phyloP scores from a whole-genome alignment of 108 stramenopile genomes.

The Nitzschia sp. region DNA sequence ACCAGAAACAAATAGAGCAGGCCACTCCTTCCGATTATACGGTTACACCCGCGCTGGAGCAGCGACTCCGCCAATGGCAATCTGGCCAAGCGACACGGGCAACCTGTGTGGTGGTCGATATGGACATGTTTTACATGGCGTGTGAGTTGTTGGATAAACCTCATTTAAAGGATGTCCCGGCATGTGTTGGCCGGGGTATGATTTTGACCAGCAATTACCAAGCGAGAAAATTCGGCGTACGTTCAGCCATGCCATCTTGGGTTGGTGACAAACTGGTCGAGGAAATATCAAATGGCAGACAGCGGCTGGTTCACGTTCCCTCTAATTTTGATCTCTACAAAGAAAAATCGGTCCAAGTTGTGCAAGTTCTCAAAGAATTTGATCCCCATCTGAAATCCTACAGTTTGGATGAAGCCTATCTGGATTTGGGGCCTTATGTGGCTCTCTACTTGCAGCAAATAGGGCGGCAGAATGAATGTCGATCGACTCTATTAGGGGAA shows the following conservation, averaged over 20 bases:
- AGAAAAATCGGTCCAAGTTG: constrained; percentile 70
- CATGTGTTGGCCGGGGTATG: constrained; percentile 91
- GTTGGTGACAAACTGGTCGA: constrained; percentile 86
- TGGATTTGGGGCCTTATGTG: constrained; percentile 86
- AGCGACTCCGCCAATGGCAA: constrained; percentile 3
- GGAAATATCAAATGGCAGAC: constrained; percentile 67
- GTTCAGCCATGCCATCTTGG: constrained; percentile 98
- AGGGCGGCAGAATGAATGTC: no score
- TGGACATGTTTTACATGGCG: constrained; percentile 94
- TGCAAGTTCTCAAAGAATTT: constrained; percentile 75
- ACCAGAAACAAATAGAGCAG: constrained; percentile 24
- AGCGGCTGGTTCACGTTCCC: constrained; percentile 68
- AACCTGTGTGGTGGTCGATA: constrained; percentile 89
- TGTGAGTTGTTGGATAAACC: constrained; percentile 82
- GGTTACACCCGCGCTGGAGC: constrained; percentile 33
- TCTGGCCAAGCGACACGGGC: constrained; percentile 37
- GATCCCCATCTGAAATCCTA: constrained; percentile 79
- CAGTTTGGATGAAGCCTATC: constrained; percentile 93
- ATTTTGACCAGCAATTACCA: constrained; percentile 93
- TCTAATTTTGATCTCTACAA: constrained; percentile 80
- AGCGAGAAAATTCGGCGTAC: constrained; percentile 91
- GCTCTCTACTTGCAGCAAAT: constrained; percentile 31
- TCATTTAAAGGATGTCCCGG: constrained; percentile 83
- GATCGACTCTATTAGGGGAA: background rate
- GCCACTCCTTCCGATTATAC: background rate